phyloP scores from a whole-genome alignment of 2,329 filamentous ascomycete species.

The Neophaeococcomyces mojaviensis region DNA sequence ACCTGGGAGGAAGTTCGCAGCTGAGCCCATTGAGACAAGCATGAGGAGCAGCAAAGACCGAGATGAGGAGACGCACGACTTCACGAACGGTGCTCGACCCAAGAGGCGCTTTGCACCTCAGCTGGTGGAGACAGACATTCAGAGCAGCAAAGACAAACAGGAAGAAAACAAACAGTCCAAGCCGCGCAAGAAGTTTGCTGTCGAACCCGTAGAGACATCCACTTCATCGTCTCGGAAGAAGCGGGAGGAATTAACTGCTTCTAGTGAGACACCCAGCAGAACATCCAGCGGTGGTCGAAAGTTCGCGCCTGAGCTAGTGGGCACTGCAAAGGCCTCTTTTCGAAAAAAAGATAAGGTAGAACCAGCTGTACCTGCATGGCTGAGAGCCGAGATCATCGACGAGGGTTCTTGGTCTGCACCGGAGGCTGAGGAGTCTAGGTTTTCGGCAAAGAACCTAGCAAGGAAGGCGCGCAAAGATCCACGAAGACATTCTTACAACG shows the following conservation, averaged over 20 bases:
- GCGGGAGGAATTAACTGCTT: constrained; percentile 7
- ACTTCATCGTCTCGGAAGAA: constrained; percentile 29
- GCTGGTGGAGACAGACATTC: constrained; percentile 23
- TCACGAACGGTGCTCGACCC: constrained; percentile 30
- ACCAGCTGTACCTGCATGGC: constrained; percentile 49
- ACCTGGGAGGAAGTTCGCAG: constrained; percentile 29
- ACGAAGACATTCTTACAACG: constrained; percentile 50
- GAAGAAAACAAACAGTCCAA: constrained; percentile 13
- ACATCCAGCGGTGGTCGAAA: constrained; percentile 29
- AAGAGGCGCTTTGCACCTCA: constrained; percentile 25
- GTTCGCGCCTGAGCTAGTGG: constrained; percentile 74
- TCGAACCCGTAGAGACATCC: constrained; percentile 40
- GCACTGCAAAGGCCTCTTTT: constrained; percentile 66
- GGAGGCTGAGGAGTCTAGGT: constrained; percentile 32
- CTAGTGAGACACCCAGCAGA: constrained; percentile 11
- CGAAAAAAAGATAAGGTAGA: constrained; percentile 50
- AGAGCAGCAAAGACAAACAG: constrained; percentile 18
- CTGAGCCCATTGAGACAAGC: constrained; percentile 40
- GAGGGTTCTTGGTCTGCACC: constrained; percentile 48
- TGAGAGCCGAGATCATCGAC: constrained; percentile 55
- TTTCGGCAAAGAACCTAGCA: constrained; percentile 37
- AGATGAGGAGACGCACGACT: constrained; percentile 16
- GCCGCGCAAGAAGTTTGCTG: constrained; percentile 29
- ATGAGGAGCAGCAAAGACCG: constrained; percentile 28
- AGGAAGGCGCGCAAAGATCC: constrained; percentile 28